These are phyloP conservation scores for Apophysomyces elegans DNA, from an alignment of 371 early-diverging fungal species.

Conservation along the genomic window DNA sequence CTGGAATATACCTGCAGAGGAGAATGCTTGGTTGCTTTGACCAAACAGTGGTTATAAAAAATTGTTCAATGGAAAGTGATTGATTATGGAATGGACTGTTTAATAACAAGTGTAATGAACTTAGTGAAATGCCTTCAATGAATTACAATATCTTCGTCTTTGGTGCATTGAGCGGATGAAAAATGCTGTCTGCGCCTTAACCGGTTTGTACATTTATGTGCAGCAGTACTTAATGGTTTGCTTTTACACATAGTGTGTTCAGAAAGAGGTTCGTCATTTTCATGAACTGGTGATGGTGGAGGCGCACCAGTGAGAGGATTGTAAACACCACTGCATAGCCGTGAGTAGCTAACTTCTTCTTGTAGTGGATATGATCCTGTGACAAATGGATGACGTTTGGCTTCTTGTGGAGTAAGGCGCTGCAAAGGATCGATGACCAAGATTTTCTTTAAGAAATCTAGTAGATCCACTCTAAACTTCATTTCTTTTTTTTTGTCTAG, in stretches of 20 bases:
- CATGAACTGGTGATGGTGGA: background rate
- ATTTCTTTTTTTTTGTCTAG: constrained; percentile 48
- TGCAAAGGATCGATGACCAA: constrained; percentile 86
- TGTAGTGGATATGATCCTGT: constrained; percentile 20
- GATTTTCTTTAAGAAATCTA: constrained; percentile 87
- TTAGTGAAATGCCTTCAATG: constrained; percentile 3
- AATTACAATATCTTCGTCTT: constrained; percentile 3
- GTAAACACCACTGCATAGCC: background rate
- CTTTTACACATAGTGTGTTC: background rate
- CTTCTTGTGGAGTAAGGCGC: constrained; percentile 92
- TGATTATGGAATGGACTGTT: too few relatives aligned
- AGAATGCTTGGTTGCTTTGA: too few relatives aligned
- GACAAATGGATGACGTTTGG: constrained; percentile 90
- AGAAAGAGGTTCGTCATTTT: background rate
- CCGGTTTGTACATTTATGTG: background rate
- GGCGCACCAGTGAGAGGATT: background rate
- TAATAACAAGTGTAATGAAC: too few relatives aligned
- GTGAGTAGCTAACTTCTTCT: background rate
- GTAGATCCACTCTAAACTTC: constrained; percentile 59
- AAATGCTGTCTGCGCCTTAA: constrained; percentile 3
- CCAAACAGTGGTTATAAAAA: too few relatives aligned
- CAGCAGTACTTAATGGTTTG: background rate
- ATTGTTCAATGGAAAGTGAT: background rate
- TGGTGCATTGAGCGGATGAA: background rate
- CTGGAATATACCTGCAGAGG: too few relatives aligned